These are phyloP conservation scores for Aspergillus conjunctus DNA, from an alignment of 495 filamentous ascomycete species.

Conservation along the genomic window DNA sequence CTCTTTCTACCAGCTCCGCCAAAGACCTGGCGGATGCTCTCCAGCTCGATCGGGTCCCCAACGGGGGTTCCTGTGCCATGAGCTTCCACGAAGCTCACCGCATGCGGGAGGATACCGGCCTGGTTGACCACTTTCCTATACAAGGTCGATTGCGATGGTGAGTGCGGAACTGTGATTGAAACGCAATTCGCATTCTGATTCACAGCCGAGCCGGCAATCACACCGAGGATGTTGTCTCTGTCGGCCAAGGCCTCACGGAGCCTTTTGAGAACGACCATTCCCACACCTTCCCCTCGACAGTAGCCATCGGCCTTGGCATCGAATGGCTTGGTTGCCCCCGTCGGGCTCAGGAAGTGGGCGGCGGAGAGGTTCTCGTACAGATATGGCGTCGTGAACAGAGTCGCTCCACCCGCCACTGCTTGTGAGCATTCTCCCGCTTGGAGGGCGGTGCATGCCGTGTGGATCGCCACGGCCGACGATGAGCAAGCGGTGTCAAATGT, in stretches of 20 bases:
- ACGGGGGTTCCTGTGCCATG: slow-evolving; percentile 44
- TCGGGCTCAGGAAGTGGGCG: slow-evolving; percentile 54
- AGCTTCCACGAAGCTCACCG: slow-evolving; percentile 35
- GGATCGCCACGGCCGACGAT: slow-evolving; percentile 32
- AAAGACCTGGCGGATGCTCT: slow-evolving; percentile 25
- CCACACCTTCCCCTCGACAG: slow-evolving; percentile 58
- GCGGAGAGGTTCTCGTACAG: slow-evolving; percentile 28
- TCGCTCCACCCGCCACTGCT: slow-evolving; percentile 38
- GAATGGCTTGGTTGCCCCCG: slow-evolving; percentile 33
- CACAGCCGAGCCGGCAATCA: slow-evolving; percentile 32
- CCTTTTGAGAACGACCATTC: slow-evolving; percentile 33
- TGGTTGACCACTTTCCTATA: slow-evolving; percentile 36
- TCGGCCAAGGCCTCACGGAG: slow-evolving; percentile 34
- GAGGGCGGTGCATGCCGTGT: slow-evolving; percentile 34
- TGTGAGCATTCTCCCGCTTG: slow-evolving; percentile 29
- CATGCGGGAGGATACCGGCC: slow-evolving; percentile 33
- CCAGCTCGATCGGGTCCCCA: slow-evolving; percentile 38
- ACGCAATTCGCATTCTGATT: no score
- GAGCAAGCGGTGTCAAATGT: slow-evolving; percentile 43
- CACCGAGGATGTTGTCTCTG: slow-evolving; percentile 32
- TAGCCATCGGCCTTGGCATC: slow-evolving; percentile 63
- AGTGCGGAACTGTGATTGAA: slow-evolving; percentile 29
- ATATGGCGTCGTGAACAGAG: slow-evolving; percentile 35
- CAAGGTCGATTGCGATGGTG: slow-evolving; percentile 33
- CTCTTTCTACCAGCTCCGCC: no score